Evolutionary conservation across 371 early-diverging fungal species (phyloP).

Genomic region (Rhizomucor miehei): DNA sequence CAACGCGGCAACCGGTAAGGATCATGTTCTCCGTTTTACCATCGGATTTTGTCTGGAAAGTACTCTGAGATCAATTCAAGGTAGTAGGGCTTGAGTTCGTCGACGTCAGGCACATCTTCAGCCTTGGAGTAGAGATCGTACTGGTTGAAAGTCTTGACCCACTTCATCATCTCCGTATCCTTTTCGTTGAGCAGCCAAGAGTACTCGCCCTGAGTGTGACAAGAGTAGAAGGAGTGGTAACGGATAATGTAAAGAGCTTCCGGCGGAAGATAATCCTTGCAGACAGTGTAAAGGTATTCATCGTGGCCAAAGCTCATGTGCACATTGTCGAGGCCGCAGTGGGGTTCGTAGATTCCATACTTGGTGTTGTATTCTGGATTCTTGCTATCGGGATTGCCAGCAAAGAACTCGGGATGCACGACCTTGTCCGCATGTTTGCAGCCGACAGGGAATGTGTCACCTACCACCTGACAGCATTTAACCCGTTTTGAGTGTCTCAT

Average conservation of each 20-base stretch:
- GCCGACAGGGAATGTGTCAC: slow-evolving; percentile 23
- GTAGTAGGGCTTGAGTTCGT: slow-evolving; percentile 45
- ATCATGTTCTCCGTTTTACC: slow-evolving; percentile 22
- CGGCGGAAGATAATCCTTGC: slow-evolving; percentile 46
- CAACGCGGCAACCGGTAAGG: too few relatives aligned
- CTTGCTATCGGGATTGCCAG: slow-evolving; percentile 41
- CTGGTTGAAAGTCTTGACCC: slow-evolving; percentile 53
- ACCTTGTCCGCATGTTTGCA: slow-evolving; percentile 30
- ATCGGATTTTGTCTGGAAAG: slow-evolving; percentile 50
- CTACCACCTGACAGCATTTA: slow-evolving; percentile 8
- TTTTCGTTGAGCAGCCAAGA: slow-evolving; percentile 42
- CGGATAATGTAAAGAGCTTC: slow-evolving; percentile 52
- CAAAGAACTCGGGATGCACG: slow-evolving; percentile 41
- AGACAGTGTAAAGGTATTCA: slow-evolving; percentile 56
- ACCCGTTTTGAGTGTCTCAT: not conserved
- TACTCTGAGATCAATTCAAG: slow-evolving; percentile 46
- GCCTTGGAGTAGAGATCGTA: slow-evolving; percentile 60
- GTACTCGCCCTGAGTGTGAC: slow-evolving; percentile 50
- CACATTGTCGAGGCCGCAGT: slow-evolving; percentile 52
- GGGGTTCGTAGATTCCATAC: slow-evolving; percentile 52
- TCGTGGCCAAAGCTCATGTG: slow-evolving; percentile 61
- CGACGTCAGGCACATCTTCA: slow-evolving; percentile 34
- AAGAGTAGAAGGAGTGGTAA: slow-evolving; percentile 58
- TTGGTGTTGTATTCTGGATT: slow-evolving; percentile 31
- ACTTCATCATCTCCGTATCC: slow-evolving; percentile 48